Percentiles rank a stretch among this genome's conserved stretches.
These are phyloP conservation scores for Schizonepeta tenuifolia DNA, from an alignment of 257 asterid genomes.

Conservation along the genomic window DNA sequence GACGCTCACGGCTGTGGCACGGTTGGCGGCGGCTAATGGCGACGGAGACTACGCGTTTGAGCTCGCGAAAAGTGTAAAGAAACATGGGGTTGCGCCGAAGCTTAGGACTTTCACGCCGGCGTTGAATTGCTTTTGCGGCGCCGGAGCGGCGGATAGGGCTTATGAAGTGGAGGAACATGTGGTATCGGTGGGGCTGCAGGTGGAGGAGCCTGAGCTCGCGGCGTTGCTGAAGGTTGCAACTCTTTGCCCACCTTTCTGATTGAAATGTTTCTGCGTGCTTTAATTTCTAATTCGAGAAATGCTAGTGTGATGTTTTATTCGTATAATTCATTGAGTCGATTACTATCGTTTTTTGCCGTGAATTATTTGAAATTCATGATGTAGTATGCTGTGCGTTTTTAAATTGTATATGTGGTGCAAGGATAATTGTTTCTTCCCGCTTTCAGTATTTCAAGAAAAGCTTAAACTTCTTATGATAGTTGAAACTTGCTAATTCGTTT, in stretches of 20 bases:
- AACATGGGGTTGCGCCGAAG: conserved; percentile 51
- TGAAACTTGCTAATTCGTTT: neutral
- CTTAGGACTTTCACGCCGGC: conserved; percentile 84
- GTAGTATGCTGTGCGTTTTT: conserved; percentile 5
- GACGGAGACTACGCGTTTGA: conserved; percentile 83
- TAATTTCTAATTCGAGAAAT: neutral
- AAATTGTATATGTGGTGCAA: neutral
- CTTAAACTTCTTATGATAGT: neutral
- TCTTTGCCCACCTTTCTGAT: neutral
- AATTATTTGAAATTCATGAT: neutral
- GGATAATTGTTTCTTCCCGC: neutral
- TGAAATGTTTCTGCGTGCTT: neutral
- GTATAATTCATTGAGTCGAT: neutral
- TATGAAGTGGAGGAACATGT: conserved; percentile 77
- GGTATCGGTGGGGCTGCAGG: conserved; percentile 58
- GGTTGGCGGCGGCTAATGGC: conserved; percentile 81
- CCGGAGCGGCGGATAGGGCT: conserved; percentile 71
- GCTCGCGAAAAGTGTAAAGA: conserved; percentile 69
- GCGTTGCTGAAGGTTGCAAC: conserved; percentile 67
- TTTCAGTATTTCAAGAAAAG: neutral
- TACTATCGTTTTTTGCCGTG: neutral
- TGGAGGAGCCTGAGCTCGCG: conserved; percentile 82
- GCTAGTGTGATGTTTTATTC: neutral
- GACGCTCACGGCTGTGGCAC: conserved; percentile 73
- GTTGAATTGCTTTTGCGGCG: conserved; percentile 61